phyloP scores from a whole-genome alignment of 306 rosid genomes.

The Argentina anserina region DNA sequence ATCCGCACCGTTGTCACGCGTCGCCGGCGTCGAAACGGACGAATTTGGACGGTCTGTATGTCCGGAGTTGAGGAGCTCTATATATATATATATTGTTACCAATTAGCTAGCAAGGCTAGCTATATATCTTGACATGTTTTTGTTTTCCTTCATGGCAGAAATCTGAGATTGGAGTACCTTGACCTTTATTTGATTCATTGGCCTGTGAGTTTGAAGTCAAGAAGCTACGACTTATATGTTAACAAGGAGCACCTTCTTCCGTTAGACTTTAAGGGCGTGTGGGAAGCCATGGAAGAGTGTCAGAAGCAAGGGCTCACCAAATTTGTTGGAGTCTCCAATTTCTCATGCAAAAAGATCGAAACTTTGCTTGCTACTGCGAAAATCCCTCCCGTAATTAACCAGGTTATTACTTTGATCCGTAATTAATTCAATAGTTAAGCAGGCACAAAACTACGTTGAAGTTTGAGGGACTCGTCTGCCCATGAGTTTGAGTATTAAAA shows the following conservation, averaged over 20 bases:
- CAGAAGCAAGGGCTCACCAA: constrained; percentile 61
- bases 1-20: too few relatives aligned
- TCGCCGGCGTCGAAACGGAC: too few relatives aligned
- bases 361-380: constrained; percentile 45
- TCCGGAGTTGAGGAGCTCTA: too few relatives aligned
- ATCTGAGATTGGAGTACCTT: constrained; percentile 22
- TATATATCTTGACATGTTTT: background rate
- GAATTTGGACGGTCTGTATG: too few relatives aligned
- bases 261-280: constrained; percentile 52
- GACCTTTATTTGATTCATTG: constrained; percentile 21
- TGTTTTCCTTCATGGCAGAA: background rate
- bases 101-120: background rate
- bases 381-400: constrained; percentile 60
- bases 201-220: constrained; percentile 14
- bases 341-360: constrained; percentile 53
- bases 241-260: constrained; percentile 36
- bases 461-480: too few relatives aligned
- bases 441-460: too few relatives aligned
- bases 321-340: constrained; percentile 67
- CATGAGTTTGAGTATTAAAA: too few relatives aligned
- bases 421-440: too few relatives aligned
- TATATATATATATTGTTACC: too few relatives aligned
- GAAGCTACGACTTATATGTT: constrained; percentile 15
- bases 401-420: constrained; percentile 24
- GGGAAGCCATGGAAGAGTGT: constrained; percentile 63